Evolutionary conservation across 2,329 filamentous ascomycete genomes (phyloP), one percentile per base, ranked within the genome.

Genomic region (Thielaviopsis euricoi): DNA sequence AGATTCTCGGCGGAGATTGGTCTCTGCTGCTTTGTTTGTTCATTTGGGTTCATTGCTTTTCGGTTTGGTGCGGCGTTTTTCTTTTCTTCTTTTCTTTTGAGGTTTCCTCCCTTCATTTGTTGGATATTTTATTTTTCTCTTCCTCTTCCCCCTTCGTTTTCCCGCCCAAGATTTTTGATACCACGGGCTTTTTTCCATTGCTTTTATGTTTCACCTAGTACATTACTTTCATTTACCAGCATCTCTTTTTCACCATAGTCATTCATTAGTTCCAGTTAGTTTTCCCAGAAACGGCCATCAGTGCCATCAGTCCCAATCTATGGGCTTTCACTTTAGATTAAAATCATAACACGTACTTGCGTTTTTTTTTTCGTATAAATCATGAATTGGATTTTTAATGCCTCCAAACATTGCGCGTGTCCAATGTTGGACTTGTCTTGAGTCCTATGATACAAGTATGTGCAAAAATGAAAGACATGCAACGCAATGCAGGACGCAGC

Each of bases 391-490:
- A 52, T 12, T 22, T 29, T 26, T 23, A 52, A 33, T 52, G 10
- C 9, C 23, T 26, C 50, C 50, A 19, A n/a, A 23, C 17, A 23
- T 51, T 51, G 22, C 25, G 3, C n/a, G 23, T 50, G 59, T 63
- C 53, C 59, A 66, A 59, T 57, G 65, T 53, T 60, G 63, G 17
- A 43, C 37, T 43, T n/a, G 15, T 43, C 37, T 15, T 15, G 17
- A 43, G 37, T 22, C 23, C 51, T 17, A 52, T 52, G 2, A 52
- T 26, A 29, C 9, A 22, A 33, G 51, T 25, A 29, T 52, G 10
- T 25, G 7, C 51, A 52, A 52, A 52, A 15, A 25, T 19, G 17
- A 19, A 29, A 52, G 25, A 52, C 29, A 26, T 10, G 25, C 25
- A 17, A 52, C 51, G 29, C 17, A 29, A 52, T 29, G 17, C 23